Evolutionary conservation across 495 filamentous ascomycete genomes (phyloP), one percentile per base, ranked within the genome.

Genomic region (Aspergillus incahuasiensis): DNA sequence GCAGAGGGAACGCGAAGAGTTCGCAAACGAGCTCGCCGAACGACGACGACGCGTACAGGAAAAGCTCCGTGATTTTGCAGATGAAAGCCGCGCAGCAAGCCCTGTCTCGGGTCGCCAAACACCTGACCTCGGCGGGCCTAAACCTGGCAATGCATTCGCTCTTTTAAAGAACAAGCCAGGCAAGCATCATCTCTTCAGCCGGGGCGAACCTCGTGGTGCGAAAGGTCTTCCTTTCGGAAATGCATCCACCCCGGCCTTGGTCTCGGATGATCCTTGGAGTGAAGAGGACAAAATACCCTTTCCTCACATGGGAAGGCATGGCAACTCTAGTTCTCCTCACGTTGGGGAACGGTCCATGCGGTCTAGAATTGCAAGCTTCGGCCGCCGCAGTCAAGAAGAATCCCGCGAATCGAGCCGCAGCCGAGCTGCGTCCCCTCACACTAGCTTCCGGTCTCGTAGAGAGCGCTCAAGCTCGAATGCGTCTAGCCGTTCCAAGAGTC

Each of bases 11-110:
- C 79, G 81, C 6, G 86, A 91, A 46, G 90, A 89, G 50, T 92
- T 96, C 60, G 84, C 84, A 19, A 85, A 79, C 53, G 89, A 94
- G 62, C 82, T 96, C 19, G 90, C 89, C 0, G 80, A 87, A 64
- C 81, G 90, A 39, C 82, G 87, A 48, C 80, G 85, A 28, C 87
- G 82, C 16, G 87, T 96, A 30, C 86, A 91, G 58, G 90, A 95
- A 69, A 90, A 86, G 62, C 72, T 97, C 24, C 84, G 83, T 15
- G 88, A 77, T 16, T 87, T 86, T 60, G 84, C 82, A 15, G 87
- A 89, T 8, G 86, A 88, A 60, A 78, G 80, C 70, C 69, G 78
- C 64, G 73, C 89, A 59, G 61, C 78, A 62, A 73, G 79, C 64
- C 72, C 78, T 51, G 59, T 67, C 28, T 66, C 73, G 40, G 70